phyloP scores from a whole-genome alignment of 805 yeast genomes.

The Kuraishia ogatae region DNA sequence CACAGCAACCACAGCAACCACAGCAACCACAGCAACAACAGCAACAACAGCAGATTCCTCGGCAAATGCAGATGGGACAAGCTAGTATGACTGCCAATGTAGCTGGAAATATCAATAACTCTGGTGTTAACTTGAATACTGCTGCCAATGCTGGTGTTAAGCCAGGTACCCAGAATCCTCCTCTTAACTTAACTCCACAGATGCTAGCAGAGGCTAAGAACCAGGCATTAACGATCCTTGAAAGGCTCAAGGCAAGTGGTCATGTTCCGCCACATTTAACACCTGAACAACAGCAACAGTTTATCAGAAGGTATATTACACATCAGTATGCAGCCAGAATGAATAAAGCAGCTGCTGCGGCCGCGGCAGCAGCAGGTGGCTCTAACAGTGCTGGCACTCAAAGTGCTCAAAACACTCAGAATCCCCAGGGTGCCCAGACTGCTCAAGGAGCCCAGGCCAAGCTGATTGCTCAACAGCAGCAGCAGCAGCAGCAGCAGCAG shows the following conservation, averaged over 20 bases:
- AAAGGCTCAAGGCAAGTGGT: slow-evolving; percentile 23
- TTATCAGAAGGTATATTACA: slow-evolving; percentile 20
- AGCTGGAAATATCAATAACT: neutral
- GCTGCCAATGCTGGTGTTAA: neutral
- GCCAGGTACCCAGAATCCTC: slow-evolving; percentile 1
- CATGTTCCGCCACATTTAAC: slow-evolving; percentile 21
- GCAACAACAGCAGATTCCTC: slow-evolving; percentile 7
- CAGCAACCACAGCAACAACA: slow-evolving; percentile 9
- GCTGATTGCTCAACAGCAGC: neutral
- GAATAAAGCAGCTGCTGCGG: neutral
- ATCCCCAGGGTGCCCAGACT: neutral
- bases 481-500: neutral
- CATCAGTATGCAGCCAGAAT: neutral
- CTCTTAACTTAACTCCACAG: slow-evolving; percentile 1
- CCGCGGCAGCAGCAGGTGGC: neutral
- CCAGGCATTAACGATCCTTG: slow-evolving; percentile 25
- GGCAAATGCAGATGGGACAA: slow-evolving; percentile 1
- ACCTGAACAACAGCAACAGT: slow-evolving; percentile 25
- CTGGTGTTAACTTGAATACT: neutral
- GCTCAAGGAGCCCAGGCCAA: neutral
- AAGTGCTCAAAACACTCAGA: neutral
- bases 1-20: slow-evolving; percentile 11
- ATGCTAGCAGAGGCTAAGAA: slow-evolving; percentile 10
- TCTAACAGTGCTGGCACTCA: neutral
- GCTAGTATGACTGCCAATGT: neutral